Percentiles rank a stretch among this genome's conserved stretches.
These are phyloP conservation scores for Trichophyton mentagrophytes DNA, from an alignment of 2,329 filamentous ascomycete genomes.

Conservation along the genomic window DNA sequence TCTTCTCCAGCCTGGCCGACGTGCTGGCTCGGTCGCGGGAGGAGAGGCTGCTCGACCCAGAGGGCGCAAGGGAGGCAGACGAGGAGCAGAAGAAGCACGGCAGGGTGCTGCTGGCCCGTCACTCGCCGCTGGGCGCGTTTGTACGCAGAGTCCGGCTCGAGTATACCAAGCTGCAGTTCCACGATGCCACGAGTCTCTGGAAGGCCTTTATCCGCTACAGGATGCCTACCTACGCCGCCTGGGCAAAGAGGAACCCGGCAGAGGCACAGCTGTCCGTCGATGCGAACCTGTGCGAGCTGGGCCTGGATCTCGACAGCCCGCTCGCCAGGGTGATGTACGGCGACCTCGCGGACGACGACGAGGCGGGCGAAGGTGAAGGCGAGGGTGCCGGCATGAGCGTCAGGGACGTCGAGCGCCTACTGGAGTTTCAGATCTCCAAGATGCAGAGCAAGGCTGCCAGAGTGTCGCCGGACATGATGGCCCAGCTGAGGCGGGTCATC, in stretches of 20 bases:
- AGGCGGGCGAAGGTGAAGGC: constrained; percentile 21
- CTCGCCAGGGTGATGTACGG: constrained; percentile 42
- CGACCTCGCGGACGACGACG: constrained; percentile 29
- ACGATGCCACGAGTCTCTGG: constrained; percentile 69
- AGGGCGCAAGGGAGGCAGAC: constrained; percentile 33
- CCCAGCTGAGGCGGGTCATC: constrained; percentile 57
- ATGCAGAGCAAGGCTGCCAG: constrained; percentile 77
- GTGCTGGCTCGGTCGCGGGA: constrained; percentile 52
- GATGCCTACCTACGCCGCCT: constrained; percentile 54
- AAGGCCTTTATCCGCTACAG: constrained; percentile 69
- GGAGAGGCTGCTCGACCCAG: constrained; percentile 44
- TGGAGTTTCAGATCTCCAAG: constrained; percentile 80
- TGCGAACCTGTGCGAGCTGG: constrained; percentile 48
- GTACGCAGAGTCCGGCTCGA: constrained; percentile 65
- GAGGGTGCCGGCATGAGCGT: constrained; percentile 32
- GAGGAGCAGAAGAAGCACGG: constrained; percentile 29
- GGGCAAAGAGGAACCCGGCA: constrained; percentile 42
- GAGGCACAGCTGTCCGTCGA: constrained; percentile 43
- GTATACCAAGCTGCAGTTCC: constrained; percentile 66
- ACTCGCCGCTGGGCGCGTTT: constrained; percentile 70
- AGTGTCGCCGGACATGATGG: constrained; percentile 59
- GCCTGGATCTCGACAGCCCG: constrained; percentile 39
- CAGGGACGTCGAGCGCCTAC: constrained; percentile 54
- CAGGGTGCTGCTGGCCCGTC: constrained; percentile 52
- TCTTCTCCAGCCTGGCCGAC: constrained; percentile 50